These are phyloP conservation scores for Suillus brevipes DNA, from an alignment of 768 basidiomycete species.

Conservation along the genomic window DNA sequence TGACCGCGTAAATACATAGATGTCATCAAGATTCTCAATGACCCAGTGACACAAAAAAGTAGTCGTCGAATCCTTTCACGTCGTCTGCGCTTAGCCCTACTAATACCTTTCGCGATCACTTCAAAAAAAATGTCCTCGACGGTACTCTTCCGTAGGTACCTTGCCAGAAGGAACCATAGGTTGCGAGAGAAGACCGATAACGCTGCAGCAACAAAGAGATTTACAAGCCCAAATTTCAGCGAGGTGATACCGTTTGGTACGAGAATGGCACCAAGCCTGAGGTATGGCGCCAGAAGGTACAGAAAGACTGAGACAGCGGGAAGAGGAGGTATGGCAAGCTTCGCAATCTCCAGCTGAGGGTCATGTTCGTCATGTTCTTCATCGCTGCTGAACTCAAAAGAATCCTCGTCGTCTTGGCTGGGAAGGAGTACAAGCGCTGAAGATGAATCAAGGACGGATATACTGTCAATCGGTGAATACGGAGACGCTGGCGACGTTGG, in stretches of 20 bases:
- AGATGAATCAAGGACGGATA: slow-evolving; percentile 39
- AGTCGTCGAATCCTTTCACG: slow-evolving; percentile 44
- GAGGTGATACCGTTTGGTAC: slow-evolving; percentile 50
- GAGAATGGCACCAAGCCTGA: slow-evolving; percentile 70
- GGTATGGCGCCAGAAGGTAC: slow-evolving; percentile 66
- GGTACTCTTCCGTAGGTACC: slow-evolving; percentile 65
- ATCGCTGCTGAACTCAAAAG: slow-evolving; percentile 41
- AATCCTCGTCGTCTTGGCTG: slow-evolving; percentile 45
- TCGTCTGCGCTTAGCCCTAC: slow-evolving; percentile 47
- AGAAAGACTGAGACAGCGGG: slow-evolving; percentile 59
- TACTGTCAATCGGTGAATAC: slow-evolving; percentile 8
- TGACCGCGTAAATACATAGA: slow-evolving; percentile 67
- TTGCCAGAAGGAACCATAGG: slow-evolving; percentile 76
- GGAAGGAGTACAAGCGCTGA: slow-evolving; percentile 67
- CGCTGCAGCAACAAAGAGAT: slow-evolving; percentile 53
- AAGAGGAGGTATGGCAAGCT: slow-evolving; percentile 45
- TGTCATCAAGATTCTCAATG: slow-evolving; percentile 51
- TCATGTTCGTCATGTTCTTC: slow-evolving; percentile 36
- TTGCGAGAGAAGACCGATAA: slow-evolving; percentile 64
- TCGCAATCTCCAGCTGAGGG: slow-evolving; percentile 10
- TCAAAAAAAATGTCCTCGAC: slow-evolving; percentile 66
- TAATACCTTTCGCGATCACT: slow-evolving; percentile 52
- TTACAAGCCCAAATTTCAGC: slow-evolving; percentile 49
- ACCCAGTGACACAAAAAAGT: slow-evolving; percentile 45
- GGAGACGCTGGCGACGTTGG: slow-evolving; percentile 9